These are phyloP conservation scores for Sordariomycetes sp. DNA, from an alignment of 2,329 filamentous ascomycete species.

Conservation along the genomic window DNA sequence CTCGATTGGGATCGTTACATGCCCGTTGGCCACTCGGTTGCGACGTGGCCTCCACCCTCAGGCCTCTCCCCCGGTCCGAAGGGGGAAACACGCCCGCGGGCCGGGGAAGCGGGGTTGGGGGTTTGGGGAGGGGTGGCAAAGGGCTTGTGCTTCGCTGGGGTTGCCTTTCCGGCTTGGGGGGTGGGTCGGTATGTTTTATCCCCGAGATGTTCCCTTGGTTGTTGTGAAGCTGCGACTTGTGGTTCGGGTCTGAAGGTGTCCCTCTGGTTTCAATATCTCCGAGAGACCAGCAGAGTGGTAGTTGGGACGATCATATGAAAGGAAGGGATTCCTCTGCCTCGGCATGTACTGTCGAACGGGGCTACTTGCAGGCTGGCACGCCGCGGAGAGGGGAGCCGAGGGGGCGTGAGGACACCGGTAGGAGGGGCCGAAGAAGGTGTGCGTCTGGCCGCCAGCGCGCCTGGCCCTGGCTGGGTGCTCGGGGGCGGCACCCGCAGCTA, in stretches of 20 bases:
- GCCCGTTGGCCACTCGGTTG: background rate
- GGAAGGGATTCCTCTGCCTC: background rate
- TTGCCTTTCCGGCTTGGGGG: background rate
- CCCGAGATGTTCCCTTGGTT: background rate
- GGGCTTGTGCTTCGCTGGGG: background rate
- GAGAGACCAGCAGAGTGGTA: background rate
- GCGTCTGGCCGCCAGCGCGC: background rate
- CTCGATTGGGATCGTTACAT: background rate
- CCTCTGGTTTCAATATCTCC: background rate
- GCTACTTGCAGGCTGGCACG: background rate
- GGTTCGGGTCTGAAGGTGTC: background rate
- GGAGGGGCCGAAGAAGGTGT: background rate
- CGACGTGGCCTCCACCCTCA: background rate
- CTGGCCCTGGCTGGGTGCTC: background rate
- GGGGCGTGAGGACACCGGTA: background rate
- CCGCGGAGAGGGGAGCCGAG: background rate
- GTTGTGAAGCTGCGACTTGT: background rate
- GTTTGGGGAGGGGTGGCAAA: background rate
- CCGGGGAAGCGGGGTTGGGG: constrained; percentile 4
- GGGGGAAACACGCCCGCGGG: background rate
- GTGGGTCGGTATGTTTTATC: background rate
- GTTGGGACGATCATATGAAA: background rate
- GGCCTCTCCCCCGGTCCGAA: background rate
- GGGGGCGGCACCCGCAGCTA: background rate
- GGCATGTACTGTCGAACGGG: background rate